Percentiles rank a stretch among this genome's conserved stretches.
Conservation (phyloP, 768 basidiomycete species). For the Nidularia pulvinata region DNA sequence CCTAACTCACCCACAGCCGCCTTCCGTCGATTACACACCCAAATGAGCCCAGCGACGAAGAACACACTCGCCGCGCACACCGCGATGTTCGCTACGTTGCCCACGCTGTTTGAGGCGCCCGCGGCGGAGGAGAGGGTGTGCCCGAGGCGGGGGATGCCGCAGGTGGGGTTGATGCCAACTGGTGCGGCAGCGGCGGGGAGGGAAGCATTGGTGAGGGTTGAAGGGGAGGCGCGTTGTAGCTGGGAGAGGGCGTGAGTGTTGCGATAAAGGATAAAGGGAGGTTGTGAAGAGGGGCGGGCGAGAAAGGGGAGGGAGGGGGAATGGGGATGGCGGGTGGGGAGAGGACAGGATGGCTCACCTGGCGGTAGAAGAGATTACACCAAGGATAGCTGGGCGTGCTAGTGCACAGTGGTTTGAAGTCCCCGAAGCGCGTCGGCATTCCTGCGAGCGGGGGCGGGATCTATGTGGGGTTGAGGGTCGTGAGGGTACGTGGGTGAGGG, state of each 20-base stretch:
- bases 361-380: slow-evolving; percentile 95
- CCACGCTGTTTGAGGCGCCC: too few relatives aligned
- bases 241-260: slow-evolving; percentile 14
- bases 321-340: not conserved
- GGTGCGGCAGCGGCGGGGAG: slow-evolving; percentile 55
- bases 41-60: slow-evolving; percentile 48
- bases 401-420: slow-evolving; percentile 68
- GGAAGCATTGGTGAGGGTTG: slow-evolving; percentile 40
- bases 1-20: slow-evolving; percentile 84
- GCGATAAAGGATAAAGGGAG: not conserved
- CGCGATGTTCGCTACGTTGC: slow-evolving; percentile 38
- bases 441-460: not conserved
- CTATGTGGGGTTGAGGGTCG: not conserved
- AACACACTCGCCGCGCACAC: slow-evolving; percentile 66
- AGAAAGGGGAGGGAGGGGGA: not conserved
- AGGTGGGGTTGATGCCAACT: slow-evolving; percentile 74
- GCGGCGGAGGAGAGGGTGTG: too few relatives aligned
- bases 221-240: slow-evolving; percentile 31
- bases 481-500: not conserved
- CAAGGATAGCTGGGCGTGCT: slow-evolving; percentile 81
- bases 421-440: slow-evolving; percentile 47
- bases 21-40: slow-evolving; percentile 52
- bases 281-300: not conserved
- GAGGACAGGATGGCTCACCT: slow-evolving; percentile 54
- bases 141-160: not conserved